Evolutionary conservation across 345 rosid genomes (phyloP), one percentile per base, ranked within the genome.

Genomic region (Heritiera fomes): DNA sequence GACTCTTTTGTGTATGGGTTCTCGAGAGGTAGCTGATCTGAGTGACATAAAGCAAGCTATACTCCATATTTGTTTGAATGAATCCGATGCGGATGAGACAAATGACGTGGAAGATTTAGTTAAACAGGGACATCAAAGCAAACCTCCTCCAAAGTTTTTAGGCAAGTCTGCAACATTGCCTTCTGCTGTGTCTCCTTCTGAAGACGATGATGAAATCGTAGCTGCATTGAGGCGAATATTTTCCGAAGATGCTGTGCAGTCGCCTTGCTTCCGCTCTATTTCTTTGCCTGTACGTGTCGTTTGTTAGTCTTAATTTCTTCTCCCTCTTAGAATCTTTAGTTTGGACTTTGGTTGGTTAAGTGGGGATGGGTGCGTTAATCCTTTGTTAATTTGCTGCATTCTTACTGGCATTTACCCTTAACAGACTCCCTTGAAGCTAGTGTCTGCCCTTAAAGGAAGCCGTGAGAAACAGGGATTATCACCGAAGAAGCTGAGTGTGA

Each of bases 391-490:
- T 12, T 45, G 28, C 38, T 28, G 38, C 49, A 13, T 6, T 20
- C 43, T 65, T 8, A 28, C 65, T 5, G 7, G 7, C 38, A 28
- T 65, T 61, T 43, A 13, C 46, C 41, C 23, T 52, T 52, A 82
- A 34, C 73, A 89, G 89, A 34, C 82, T 75, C 83, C 85, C 68
- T 53, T 82, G 81, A 84, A 89, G 88, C 89, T 88, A 80, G 83
- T 87, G 46, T 89, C 99, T 49, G 98, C 98, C 52, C 78, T 94
- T 76, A 96, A 94, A 87, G 99, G 98, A 10, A 85, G 94, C 81
- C 91, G 97, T 4, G 94, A 90, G 82, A 92, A 90, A 79, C 80
- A 65, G 70, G 95, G 91, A 13, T 82, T 78, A 61, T 28, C 89
- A 40, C 85, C 87, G 5, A 80, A 46, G 82, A 87, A 86, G 74